Evolutionary conservation across 179 eudicot species (phyloP).

Genomic region (Beta lomatogona): DNA sequence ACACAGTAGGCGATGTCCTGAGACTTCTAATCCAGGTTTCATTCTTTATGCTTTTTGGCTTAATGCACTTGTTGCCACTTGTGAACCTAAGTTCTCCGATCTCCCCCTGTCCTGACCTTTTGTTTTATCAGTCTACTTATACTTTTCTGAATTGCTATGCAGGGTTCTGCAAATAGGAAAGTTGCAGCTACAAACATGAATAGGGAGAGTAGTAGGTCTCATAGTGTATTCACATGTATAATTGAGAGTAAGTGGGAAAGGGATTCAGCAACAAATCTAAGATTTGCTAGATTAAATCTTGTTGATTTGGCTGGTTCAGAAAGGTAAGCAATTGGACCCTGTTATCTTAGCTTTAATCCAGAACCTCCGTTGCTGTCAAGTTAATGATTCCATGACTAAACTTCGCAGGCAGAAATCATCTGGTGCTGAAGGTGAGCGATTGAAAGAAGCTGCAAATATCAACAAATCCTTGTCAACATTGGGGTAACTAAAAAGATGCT

Average conservation of each 20-base stretch:
- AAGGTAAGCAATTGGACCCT: constrained; percentile 49
- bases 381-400: constrained; percentile 5
- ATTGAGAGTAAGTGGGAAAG: constrained; percentile 97
- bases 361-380: background rate
- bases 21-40: constrained; percentile 79
- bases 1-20: constrained; percentile 81
- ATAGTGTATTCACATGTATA: constrained; percentile 89
- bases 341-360: constrained; percentile 4
- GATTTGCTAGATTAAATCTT: constrained; percentile 92
- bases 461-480: constrained; percentile 93
- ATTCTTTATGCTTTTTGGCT: background rate
- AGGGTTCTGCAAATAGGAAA: constrained; percentile 94
- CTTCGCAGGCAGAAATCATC: constrained; percentile 86
- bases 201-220: constrained; percentile 98
- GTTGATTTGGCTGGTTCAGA: constrained; percentile 99
- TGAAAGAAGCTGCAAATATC: constrained; percentile 95
- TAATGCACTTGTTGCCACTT: background rate
- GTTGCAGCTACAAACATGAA: constrained; percentile 99
- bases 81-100: background rate
- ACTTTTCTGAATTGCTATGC: constrained; percentile 25
- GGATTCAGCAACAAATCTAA: constrained; percentile 75
- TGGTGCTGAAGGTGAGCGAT: constrained; percentile 98
- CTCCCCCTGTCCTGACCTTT: background rate
- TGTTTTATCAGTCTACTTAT: constrained; percentile 11
- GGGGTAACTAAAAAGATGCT: constrained; percentile 52